Conservation (phyloP, 495 filamentous ascomycete genomes). For the Evernia prunastri region DNA sequence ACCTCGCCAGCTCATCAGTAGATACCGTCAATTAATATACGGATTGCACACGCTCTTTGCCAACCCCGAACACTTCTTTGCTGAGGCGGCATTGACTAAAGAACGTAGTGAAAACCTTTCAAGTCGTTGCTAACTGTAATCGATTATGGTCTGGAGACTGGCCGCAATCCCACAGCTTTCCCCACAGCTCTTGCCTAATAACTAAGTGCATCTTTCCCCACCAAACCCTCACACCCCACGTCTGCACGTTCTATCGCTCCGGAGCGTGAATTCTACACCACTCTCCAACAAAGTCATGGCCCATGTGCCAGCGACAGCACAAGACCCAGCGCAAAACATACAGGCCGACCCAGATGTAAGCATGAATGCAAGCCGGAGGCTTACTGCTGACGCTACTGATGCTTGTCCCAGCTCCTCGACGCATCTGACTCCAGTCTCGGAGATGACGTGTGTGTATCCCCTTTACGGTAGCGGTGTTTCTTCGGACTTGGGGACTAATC, state of each 20-base stretch:
- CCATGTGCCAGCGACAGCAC: background rate
- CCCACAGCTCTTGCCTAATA: too few species aligned
- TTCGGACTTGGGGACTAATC: background rate
- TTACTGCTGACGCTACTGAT: background rate
- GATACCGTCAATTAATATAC: too few species aligned
- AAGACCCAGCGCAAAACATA: background rate
- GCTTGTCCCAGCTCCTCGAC: slow-evolving; percentile 13
- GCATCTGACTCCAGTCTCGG: slow-evolving; percentile 23
- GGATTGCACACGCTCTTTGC: too few species aligned
- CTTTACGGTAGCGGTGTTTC: background rate
- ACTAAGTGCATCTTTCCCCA: too few species aligned
- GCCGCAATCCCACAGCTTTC: too few species aligned
- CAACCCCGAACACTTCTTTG: too few species aligned
- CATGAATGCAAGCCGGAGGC: background rate
- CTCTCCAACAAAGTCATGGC: background rate
- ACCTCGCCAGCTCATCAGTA: too few species aligned
- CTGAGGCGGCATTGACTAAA: too few species aligned
- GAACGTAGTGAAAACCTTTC: too few species aligned
- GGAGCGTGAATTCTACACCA: background rate
- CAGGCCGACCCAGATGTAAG: slow-evolving; percentile 21
- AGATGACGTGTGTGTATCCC: slow-evolving; percentile 20
- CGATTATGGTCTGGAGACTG: too few species aligned
- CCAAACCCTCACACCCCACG: background rate
- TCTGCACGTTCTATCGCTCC: background rate
- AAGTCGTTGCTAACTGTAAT: too few species aligned